Base-by-base conservation (phyloP, 192 early-diverging fungal species). In the Backusella macrospora region DNA sequence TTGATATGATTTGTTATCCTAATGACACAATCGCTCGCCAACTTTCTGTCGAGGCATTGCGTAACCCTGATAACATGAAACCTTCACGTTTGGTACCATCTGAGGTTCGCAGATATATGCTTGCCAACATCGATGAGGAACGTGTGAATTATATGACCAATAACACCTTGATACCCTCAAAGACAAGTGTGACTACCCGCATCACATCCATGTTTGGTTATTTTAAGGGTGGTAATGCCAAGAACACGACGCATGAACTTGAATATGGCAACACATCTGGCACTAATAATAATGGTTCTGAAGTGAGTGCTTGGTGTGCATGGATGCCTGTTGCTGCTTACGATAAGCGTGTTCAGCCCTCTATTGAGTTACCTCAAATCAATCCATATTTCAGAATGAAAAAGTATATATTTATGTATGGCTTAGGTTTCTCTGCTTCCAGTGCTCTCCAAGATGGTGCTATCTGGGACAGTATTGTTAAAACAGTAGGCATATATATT, bases 1-100 rank as follows among this genome's bases (percentile, higher is more conserved):
- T 80, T 16, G 92, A 94, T 72, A 82, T 91, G 75, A 79, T 86
- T 6, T 80, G 87, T 38, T 94, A 94, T 55, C 71, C 80, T 6
- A 87, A 92, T 73, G 87, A 87, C 42, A 81, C 81, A 0, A 81
- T 94, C 16, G 77, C 87, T 39, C 84, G 87, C 23, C 87, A 87
- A 18, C 73, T 94, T 42, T 80, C 78, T 6, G 78, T 88, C 45
- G 83, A 84, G n/a, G 48, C 79, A 7, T 76, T 94, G 34, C 85
- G 90, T 48, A 73, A 84, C 29, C 84, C 88, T 12, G 59, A 69
- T 15, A 76, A 52, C 1, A 82, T 82, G 80, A 83, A 62, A 40
- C 70, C 70, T 7, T 75, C 86, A 26, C 74, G 76, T 5, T 65
- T 92, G 29, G 81, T 82, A 6, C 73, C 80, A 9, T 84, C 88